These are phyloP conservation scores for Taiozyma onychis DNA, from an alignment of 1,139 yeast species.

Conservation along the genomic window DNA sequence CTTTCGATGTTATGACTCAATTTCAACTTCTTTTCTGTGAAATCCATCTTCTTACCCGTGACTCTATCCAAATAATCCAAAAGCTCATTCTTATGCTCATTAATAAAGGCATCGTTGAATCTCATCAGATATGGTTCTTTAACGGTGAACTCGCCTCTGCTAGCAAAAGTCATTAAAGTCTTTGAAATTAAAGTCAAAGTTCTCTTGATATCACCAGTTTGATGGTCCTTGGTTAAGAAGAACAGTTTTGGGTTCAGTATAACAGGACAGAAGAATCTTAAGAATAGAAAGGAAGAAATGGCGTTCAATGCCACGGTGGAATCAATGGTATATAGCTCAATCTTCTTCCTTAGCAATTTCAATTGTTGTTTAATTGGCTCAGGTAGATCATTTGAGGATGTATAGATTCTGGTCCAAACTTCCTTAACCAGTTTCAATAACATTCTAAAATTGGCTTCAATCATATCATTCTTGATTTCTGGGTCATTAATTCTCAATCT, in stretches of 20 bases:
- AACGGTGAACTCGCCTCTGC: conserved; percentile 64
- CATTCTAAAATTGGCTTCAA: conserved; percentile 47
- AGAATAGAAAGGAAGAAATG: conserved; percentile 74
- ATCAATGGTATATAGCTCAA: conserved; percentile 54
- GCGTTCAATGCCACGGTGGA: conserved; percentile 49
- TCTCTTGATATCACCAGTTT: conserved; percentile 65
- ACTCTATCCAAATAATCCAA: conserved; percentile 65
- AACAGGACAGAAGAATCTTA: conserved; percentile 89
- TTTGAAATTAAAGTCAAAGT: conserved; percentile 83
- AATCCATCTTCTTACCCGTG: conserved; percentile 66
- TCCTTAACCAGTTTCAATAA: conserved; percentile 52
- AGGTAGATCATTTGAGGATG: conserved; percentile 75
- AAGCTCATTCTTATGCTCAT: conserved; percentile 51
- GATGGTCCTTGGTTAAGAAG: conserved; percentile 64
- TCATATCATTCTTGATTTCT: conserved; percentile 31
- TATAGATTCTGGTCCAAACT: conserved; percentile 68
- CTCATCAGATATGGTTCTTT: conserved; percentile 78
- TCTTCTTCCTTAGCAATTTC: conserved; percentile 50
- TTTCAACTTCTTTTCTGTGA: conserved; percentile 51
- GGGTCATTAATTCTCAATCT: conserved; percentile 39
- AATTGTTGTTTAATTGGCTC: conserved; percentile 56
- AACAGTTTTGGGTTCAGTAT: conserved; percentile 83
- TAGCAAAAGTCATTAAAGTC: conserved; percentile 72
- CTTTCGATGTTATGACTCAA: conserved; percentile 52
- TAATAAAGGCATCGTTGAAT: conserved; percentile 60